Evolutionary conservation across 2,329 filamentous ascomycete species (phyloP).

Genomic region (Talaromyces sp.): DNA sequence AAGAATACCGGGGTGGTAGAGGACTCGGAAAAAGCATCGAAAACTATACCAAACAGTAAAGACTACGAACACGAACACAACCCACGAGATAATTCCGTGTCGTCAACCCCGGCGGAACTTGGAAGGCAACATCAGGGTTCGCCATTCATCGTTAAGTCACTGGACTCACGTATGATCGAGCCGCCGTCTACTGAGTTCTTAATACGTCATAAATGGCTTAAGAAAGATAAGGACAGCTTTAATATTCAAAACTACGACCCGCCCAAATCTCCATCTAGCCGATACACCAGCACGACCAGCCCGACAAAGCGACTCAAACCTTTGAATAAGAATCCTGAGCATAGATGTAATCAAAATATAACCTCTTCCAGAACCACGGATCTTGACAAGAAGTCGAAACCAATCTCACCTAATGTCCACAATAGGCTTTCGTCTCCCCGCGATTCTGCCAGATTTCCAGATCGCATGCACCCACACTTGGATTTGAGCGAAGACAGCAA

Average conservation of each 20-base stretch:
- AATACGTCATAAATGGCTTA: slow-evolving; percentile 6
- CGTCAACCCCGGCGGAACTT: neutral
- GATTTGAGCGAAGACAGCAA: neutral
- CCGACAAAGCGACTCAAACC: neutral
- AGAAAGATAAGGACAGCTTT: slow-evolving; percentile 2
- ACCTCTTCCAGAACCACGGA: neutral
- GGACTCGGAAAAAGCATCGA: neutral
- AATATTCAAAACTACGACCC: slow-evolving; percentile 28
- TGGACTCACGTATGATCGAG: neutral
- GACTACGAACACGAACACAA: neutral
- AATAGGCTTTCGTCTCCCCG: too few relatives aligned
- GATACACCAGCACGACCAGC: neutral
- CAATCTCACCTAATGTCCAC: neutral
- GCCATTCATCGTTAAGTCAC: neutral
- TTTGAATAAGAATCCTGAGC: neutral
- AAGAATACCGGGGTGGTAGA: neutral
- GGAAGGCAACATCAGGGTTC: neutral
- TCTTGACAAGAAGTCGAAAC: neutral
- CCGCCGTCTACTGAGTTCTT: neutral
- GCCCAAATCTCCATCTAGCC: slow-evolving; percentile 30
- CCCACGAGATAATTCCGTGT: neutral
- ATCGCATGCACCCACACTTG: neutral
- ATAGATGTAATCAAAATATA: too few relatives aligned
- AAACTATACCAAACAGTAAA: neutral
- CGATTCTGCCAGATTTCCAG: neutral